Conservation (phyloP, 1,284 basidiomycete genomes). For the Leccinum ponderosum region DNA sequence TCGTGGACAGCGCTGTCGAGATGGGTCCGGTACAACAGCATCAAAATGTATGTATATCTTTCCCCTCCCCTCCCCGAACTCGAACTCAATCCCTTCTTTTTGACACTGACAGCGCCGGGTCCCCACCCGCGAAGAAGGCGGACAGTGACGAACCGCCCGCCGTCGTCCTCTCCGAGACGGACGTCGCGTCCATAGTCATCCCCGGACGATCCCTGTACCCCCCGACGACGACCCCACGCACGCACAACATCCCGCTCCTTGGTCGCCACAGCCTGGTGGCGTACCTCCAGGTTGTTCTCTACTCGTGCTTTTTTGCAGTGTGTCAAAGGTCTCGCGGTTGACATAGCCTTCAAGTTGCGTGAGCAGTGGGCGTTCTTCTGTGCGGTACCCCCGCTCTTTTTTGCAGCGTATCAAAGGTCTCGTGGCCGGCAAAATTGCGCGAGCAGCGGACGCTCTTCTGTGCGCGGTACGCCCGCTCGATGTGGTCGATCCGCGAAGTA, state of each 20-base stretch:
- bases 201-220: slow-evolving; percentile 58
- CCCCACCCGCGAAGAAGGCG: slow-evolving; percentile 4
- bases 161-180: slow-evolving; percentile 40
- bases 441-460: no score
- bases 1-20: background rate
- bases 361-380: no score
- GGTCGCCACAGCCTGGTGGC: no score
- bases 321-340: no score
- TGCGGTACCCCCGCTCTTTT: no score
- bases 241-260: slow-evolving; percentile 63
- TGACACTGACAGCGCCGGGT: slow-evolving; percentile 3
- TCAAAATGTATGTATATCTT: background rate
- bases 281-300: no score
- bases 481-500: no score
- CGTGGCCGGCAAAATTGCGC: no score
- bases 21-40: background rate
- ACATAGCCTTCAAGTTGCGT: no score
- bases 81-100: background rate
- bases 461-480: no score
- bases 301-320: no score
- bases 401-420: no score
- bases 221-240: slow-evolving; percentile 58
- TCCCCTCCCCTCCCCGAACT: background rate
- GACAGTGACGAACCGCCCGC: background rate
- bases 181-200: slow-evolving; percentile 52